These are phyloP conservation scores for Margaritispora aquatica DNA, from an alignment of 495 filamentous ascomycete genomes.

Conservation along the genomic window DNA sequence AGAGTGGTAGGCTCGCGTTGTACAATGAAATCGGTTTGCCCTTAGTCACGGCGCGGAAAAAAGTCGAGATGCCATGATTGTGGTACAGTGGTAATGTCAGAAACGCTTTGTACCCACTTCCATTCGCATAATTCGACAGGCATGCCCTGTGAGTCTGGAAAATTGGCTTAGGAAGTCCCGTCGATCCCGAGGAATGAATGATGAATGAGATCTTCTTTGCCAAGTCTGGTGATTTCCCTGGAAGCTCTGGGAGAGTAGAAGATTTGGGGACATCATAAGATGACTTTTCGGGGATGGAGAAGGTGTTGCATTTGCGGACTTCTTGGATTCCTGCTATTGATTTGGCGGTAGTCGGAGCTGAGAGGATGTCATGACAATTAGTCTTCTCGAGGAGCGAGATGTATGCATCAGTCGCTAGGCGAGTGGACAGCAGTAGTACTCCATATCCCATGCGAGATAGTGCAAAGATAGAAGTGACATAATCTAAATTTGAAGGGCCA, in stretches of 20 bases:
- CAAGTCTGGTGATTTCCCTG: constrained; percentile 27
- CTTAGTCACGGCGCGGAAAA: constrained; percentile 40
- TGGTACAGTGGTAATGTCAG: constrained; percentile 31
- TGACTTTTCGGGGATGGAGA: not conserved
- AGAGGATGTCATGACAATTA: constrained; percentile 34
- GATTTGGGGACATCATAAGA: not conserved
- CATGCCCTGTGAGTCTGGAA: constrained; percentile 15
- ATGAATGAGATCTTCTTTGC: constrained; percentile 30
- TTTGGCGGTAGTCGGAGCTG: constrained; percentile 14
- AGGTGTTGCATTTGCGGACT: not conserved
- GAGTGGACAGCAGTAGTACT: constrained; percentile 52
- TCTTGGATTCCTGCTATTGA: not conserved
- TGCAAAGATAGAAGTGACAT: constrained; percentile 50
- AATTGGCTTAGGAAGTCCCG: constrained; percentile 16
- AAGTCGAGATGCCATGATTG: constrained; percentile 40
- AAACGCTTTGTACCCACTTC: constrained; percentile 37
- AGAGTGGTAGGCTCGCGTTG: constrained; percentile 36
- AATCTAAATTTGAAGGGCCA: constrained; percentile 49
- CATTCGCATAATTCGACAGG: constrained; percentile 29
- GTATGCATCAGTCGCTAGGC: constrained; percentile 45
- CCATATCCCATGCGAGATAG: constrained; percentile 52
- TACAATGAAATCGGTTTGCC: constrained; percentile 37
- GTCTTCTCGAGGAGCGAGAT: constrained; percentile 37
- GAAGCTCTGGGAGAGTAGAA: constrained; percentile 28
- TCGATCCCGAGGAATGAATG: constrained; percentile 18